These are phyloP conservation scores for Naganishia sp. DNA, from an alignment of 1,284 basidiomycete species.

Conservation along the genomic window DNA sequence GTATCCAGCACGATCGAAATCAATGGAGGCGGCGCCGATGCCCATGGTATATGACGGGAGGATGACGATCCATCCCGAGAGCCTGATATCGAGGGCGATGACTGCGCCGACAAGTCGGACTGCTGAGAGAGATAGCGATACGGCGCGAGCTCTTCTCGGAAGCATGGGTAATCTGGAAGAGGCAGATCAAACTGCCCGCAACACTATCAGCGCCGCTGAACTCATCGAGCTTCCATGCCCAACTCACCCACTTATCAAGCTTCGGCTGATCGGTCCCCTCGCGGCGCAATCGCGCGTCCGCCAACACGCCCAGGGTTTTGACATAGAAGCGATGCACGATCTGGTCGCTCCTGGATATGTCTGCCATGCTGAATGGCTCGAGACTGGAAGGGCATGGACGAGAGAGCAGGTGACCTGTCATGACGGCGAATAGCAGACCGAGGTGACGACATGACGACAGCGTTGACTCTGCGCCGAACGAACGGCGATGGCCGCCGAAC, in stretches of 20 bases:
- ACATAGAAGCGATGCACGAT: slow-evolving; percentile 52
- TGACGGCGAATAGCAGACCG: too few relatives aligned
- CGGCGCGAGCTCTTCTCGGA: slow-evolving; percentile 48
- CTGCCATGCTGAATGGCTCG: slow-evolving; percentile 8
- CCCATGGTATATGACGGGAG: slow-evolving; percentile 30
- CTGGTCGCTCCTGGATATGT: slow-evolving; percentile 41
- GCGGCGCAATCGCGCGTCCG: slow-evolving; percentile 44
- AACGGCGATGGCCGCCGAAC: too few relatives aligned
- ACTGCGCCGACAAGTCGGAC: slow-evolving; percentile 23
- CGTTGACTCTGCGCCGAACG: too few relatives aligned
- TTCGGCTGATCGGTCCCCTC: slow-evolving; percentile 39
- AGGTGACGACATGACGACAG: too few relatives aligned
- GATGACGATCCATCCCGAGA: neutral
- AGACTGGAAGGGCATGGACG: too few relatives aligned
- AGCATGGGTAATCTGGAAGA: slow-evolving; percentile 48
- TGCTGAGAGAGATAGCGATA: slow-evolving; percentile 44
- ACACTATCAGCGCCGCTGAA: too few relatives aligned
- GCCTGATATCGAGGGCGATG: slow-evolving; percentile 3
- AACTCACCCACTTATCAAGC: slow-evolving; percentile 52
- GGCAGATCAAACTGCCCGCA: slow-evolving; percentile 49
- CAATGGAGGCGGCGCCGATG: slow-evolving; percentile 48
- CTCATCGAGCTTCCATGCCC: neutral
- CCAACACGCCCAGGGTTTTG: slow-evolving; percentile 51
- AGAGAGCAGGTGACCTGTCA: too few relatives aligned
- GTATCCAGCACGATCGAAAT: slow-evolving; percentile 53